Evolutionary conservation across 2,329 filamentous ascomycete species (phyloP), one percentile per base, ranked within the genome.

Genomic region (Trichoderma endophyticum): DNA sequence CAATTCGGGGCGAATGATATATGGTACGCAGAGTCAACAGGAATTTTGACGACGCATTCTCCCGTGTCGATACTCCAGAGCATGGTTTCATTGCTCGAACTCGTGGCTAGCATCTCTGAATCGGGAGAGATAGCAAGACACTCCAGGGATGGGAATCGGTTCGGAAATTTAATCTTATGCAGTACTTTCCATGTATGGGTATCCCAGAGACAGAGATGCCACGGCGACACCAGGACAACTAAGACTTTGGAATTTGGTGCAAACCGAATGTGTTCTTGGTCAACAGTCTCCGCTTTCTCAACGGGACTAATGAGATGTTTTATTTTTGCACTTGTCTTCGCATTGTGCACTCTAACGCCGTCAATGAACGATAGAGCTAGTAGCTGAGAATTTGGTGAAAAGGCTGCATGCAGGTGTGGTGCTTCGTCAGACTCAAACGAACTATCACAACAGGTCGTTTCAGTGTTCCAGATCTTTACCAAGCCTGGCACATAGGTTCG

Each of bases 51-150:
- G 2, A 61, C 6, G 12, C 5, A 61, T 8, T 61, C 12, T 18
- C 59, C 59, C 3, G 59, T 61, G 0, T 39, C 32, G 5, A 61
- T 61, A 11, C 12, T 39, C 59, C 59, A 61, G 4, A 61, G 2
- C 2, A 3, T 18, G 3, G 4, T 21, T 36, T 21, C n/a, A 36
- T 24, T 0, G 1, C 0, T 0, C 18, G 0, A 4, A 5, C 1
- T 4, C 8, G 43, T 48, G 1, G n/a, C 34, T 3, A 62, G 3
- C 1, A 39, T 26, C 2, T 0, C 4, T 14, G 59, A 62, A 2
- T 62, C 34, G 2, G 57, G 59, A 8, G 59, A 62, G 21, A 62
- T 39, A 39, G n/a, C 59, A 39, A 36, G 11, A 8, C 3, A 21
- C 2, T 9, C 4, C 30, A 26, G n/a, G n/a, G n/a, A n/a, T n/a